phyloP scores from a whole-genome alignment of 805 yeast genomes.

The Yarrowia porcina region DNA sequence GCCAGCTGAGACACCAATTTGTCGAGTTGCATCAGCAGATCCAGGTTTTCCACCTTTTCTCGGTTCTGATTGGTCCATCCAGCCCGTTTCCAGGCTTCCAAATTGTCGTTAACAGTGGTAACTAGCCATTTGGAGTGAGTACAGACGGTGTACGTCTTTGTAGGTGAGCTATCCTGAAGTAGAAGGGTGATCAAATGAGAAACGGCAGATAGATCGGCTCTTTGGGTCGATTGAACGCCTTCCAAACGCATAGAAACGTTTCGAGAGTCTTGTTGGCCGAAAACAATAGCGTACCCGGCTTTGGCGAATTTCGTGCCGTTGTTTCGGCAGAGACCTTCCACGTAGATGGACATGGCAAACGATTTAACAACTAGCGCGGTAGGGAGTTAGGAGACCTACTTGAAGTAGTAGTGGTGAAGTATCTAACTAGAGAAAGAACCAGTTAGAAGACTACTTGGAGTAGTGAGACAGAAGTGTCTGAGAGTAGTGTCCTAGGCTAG shows the following conservation, averaged over 20 bases:
- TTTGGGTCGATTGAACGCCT: background rate
- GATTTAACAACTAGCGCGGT: no score
- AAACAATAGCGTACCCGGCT: slow-evolving; percentile 5
- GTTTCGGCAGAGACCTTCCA: slow-evolving; percentile 17
- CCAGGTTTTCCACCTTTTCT: slow-evolving; percentile 1
- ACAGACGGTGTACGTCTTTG: background rate
- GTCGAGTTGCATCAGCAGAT: slow-evolving; percentile 1
- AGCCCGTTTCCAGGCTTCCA: background rate
- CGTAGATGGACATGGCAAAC: slow-evolving; percentile 1
- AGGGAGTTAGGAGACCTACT: no score
- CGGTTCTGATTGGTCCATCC: slow-evolving; percentile 8
- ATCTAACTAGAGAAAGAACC: background rate
- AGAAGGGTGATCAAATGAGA: background rate
- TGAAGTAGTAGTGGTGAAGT: background rate
- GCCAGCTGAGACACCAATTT: background rate
- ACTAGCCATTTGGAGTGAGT: slow-evolving; percentile 18
- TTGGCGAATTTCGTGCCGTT: slow-evolving; percentile 22
- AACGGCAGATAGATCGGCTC: background rate
- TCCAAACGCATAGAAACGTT: background rate
- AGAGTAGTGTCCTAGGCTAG: no score
- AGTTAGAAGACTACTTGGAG: no score
- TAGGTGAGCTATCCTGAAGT: background rate
- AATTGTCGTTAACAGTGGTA: background rate
- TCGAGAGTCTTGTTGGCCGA: background rate
- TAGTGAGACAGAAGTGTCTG: no score